Evolutionary conservation across 495 filamentous ascomycete species (phyloP).

Genomic region (Xanthoparmelia taractica): DNA sequence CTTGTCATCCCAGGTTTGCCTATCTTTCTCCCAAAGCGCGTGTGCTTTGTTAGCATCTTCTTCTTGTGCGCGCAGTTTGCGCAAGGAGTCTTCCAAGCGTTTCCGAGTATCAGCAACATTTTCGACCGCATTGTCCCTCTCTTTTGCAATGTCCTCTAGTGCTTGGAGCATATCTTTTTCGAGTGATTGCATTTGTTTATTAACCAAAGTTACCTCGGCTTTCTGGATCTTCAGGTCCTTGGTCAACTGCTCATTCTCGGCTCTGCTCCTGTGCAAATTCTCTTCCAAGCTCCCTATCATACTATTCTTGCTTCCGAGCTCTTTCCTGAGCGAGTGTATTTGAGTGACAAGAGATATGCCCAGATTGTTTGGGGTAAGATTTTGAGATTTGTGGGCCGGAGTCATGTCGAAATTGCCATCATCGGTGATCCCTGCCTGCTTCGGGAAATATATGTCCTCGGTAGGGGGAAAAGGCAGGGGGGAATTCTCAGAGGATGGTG

Average conservation of each 20-base stretch:
- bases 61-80: slow-evolving; percentile 69
- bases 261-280: slow-evolving; percentile 58
- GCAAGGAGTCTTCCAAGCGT: slow-evolving; percentile 71
- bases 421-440: slow-evolving; percentile 29
- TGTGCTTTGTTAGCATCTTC: slow-evolving; percentile 73
- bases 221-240: slow-evolving; percentile 50
- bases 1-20: slow-evolving; percentile 72
- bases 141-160: slow-evolving; percentile 69
- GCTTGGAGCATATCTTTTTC: slow-evolving; percentile 84
- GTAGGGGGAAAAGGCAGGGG: slow-evolving; percentile 55
- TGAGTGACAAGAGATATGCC: slow-evolving; percentile 93
- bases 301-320: slow-evolving; percentile 79
- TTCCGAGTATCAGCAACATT: slow-evolving; percentile 63
- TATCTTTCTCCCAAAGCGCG: slow-evolving; percentile 70
- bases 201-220: slow-evolving; percentile 71
- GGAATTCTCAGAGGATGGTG: slow-evolving; percentile 45
- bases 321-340: slow-evolving; percentile 77
- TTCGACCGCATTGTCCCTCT: slow-evolving; percentile 78
- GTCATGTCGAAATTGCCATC: slow-evolving; percentile 60
- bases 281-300: slow-evolving; percentile 77
- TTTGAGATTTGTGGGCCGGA: slow-evolving; percentile 74
- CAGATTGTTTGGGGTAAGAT: slow-evolving; percentile 81
- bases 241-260: slow-evolving; percentile 64
- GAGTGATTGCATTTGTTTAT: slow-evolving; percentile 73
- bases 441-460: slow-evolving; percentile 35